Evolutionary conservation across 2,329 filamentous ascomycete genomes (phyloP), one percentile per base, ranked within the genome.

Genomic region (Aspergillus proliferans): DNA sequence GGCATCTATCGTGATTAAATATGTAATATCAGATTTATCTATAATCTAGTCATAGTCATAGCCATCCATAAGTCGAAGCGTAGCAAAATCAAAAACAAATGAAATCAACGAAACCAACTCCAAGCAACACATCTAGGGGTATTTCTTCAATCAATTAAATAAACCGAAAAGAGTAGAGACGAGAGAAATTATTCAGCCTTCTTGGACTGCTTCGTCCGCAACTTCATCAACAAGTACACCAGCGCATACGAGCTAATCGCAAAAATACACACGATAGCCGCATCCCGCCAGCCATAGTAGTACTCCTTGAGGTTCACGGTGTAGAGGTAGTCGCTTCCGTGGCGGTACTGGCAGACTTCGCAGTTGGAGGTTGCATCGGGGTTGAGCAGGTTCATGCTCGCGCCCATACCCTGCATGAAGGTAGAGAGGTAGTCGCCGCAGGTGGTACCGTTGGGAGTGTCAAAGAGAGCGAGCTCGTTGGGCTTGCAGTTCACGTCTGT

Each of bases 301-400:
- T 50, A 52, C 9, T 52, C 51, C 7, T 45, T 50, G 28, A 52
- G 21, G 30, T 86, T 85, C 22, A 87, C 50, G 0, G 71, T 78
- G 6, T 66, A 57, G 1, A 87, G 64, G 51, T 85, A 87, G 50
- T 85, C 83, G 10, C 75, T 71, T 0, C 82, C 83, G 10, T 59
- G 66, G 2, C 66, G 67, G 61, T 81, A 87, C 52, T 80, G 71
- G 60, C 85, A 88, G 0, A 87, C 82, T 14, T 65, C 67, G 62
- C 85, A 87, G 0, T 64, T 71, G 1, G 64, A 57, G 0, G 71
- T 80, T 0, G 77, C 81, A 1, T 80, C 73, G 0, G 83, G 81
- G 56, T 87, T 86, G 45, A 79, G 53, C 1, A 87, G 70, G 47
- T 81, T 79, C 41, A 73, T 73, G 2, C 68, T 62, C 0, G 66